Evolutionary conservation across 2,329 filamentous ascomycete genomes (phyloP).

Genomic region (Hymenoscyphus infarciens): DNA sequence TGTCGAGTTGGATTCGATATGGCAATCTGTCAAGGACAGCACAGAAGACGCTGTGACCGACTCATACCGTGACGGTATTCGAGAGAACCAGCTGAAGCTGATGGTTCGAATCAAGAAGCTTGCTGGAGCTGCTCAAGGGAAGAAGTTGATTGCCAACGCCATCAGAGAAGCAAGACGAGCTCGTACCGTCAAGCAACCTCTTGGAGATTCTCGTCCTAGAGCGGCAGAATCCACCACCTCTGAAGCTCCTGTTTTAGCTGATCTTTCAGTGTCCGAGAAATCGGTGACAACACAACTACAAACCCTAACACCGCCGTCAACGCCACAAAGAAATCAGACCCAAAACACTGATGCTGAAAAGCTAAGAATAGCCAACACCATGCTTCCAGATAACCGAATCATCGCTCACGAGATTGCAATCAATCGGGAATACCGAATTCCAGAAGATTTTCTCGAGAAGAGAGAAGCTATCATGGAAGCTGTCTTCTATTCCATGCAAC

Average conservation of each 20-base stretch:
- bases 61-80: slow-evolving; percentile 76
- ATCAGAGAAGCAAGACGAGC: slow-evolving; percentile 68
- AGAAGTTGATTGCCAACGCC: slow-evolving; percentile 69
- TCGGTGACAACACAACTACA: slow-evolving; percentile 43
- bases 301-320: slow-evolving; percentile 52
- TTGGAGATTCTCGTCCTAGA: slow-evolving; percentile 68
- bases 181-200: slow-evolving; percentile 60
- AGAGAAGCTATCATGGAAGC: slow-evolving; percentile 57
- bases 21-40: slow-evolving; percentile 77
- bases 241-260: slow-evolving; percentile 39
- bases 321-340: slow-evolving; percentile 37
- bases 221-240: slow-evolving; percentile 42
- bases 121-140: slow-evolving; percentile 67
- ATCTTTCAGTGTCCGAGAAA: slow-evolving; percentile 41
- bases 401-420: slow-evolving; percentile 78
- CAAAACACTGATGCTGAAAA: slow-evolving; percentile 29
- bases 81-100: slow-evolving; percentile 75
- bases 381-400: slow-evolving; percentile 68
- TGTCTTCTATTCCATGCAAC: slow-evolving; percentile 57
- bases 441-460: slow-evolving; percentile 57
- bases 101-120: slow-evolving; percentile 77
- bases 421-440: slow-evolving; percentile 73
- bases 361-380: slow-evolving; percentile 39
- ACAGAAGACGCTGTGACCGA: slow-evolving; percentile 69
- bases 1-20: slow-evolving; percentile 78